A percentile compares a stretch with the other conserved stretches of the same genome.
Evolutionary conservation across 139 green algal genomes (phyloP).

Genomic region (Picochlorum sp.): DNA sequence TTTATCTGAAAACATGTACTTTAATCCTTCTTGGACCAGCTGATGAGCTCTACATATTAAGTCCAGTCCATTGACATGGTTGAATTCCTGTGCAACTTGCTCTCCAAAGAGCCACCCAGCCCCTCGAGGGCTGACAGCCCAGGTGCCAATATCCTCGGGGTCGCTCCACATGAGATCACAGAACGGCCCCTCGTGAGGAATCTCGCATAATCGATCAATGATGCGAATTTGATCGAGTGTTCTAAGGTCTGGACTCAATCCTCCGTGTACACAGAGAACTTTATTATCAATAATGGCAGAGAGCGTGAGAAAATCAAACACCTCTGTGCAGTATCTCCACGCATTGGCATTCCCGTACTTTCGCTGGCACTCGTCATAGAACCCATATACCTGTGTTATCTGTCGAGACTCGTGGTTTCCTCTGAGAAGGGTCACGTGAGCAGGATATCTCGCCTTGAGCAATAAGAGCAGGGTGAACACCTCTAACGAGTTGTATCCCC

Average conservation of each 20-base stretch:
- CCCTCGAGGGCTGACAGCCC: conserved; percentile 84
- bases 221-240: conserved; percentile 96
- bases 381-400: conserved; percentile 99
- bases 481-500: conserved; percentile 98
- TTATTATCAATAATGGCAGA: conserved; percentile 88
- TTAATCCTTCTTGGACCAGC: conserved; percentile 95
- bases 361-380: conserved; percentile 98
- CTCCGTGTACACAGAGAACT: conserved; percentile 96
- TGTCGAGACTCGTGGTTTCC: conserved; percentile 97
- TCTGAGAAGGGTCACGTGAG: conserved; percentile 91
- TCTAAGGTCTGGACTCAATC: conserved; percentile 89
- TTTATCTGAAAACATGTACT: conserved; percentile 94
- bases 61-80: conserved; percentile 89
- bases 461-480: conserved; percentile 97
- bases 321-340: conserved; percentile 98
- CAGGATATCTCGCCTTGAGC: conserved; percentile 88
- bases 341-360: conserved; percentile 99
- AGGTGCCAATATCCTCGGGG: conserved; percentile 97
- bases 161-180: conserved; percentile 99
- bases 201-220: conserved; percentile 95
- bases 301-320: conserved; percentile 97
- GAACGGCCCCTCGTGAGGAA: conserved; percentile 94
- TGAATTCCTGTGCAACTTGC: conserved; percentile 90
- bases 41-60: conserved; percentile 97
- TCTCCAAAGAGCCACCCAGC: conserved; percentile 96